Percentiles rank a stretch among this genome's conserved stretches.
Conservation (phyloP, 75 land plant species). For the Pseudotsuga menziesii region DNA sequence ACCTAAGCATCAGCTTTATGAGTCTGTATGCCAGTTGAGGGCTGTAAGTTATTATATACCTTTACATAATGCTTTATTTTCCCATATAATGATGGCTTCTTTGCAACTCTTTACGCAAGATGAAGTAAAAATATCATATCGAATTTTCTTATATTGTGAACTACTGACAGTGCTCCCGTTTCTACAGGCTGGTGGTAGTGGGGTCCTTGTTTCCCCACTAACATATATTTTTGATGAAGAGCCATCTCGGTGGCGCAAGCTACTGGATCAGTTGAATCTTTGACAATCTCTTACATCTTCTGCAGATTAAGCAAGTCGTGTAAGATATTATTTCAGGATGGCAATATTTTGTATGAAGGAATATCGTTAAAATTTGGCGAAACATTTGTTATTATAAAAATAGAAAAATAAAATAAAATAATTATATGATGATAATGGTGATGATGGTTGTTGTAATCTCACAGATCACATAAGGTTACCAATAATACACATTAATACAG, state of each 20-base stretch:
- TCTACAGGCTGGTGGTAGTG: conserved; percentile 86
- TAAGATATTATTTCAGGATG: no score
- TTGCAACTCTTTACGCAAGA: neutral
- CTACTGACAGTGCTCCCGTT: neutral
- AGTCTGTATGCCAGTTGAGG: conserved; percentile 82
- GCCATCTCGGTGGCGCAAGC: conserved; percentile 72
- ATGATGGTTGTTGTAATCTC: no score
- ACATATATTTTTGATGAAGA: conserved; percentile 95
- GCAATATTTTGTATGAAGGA: no score
- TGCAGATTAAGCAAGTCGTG: no score
- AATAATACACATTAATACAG: no score
- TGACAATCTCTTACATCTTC: neutral
- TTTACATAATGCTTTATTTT: neutral
- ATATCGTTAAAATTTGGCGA: no score
- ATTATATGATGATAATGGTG: no score
- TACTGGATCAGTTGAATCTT: conserved; percentile 23
- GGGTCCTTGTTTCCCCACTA: conserved; percentile 75
- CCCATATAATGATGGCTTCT: neutral
- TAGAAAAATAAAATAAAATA: no score
- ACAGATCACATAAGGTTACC: no score
- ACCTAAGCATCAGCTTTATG: conserved; percentile 70
- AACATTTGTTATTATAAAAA: no score
- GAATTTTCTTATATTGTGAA: neutral
- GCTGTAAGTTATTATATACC: conserved; percentile 36
- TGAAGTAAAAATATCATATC: neutral